phyloP scores from a whole-genome alignment of 345 rosid genomes.

The Theobroma cacao region DNA sequence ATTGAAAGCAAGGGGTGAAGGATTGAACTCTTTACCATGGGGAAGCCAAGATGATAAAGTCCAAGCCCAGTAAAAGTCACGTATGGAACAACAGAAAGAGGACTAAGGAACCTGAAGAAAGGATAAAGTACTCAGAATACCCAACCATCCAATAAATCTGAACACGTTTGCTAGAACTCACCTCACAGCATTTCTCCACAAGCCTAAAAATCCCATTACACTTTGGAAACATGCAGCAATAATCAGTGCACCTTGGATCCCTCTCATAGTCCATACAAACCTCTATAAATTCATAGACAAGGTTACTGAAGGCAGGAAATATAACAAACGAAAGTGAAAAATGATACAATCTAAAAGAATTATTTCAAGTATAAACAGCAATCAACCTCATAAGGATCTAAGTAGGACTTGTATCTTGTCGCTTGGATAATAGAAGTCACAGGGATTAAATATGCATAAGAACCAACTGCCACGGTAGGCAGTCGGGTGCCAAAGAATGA shows the following conservation, averaged over 20 bases:
- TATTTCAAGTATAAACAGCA: neutral
- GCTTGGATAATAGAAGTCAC: constrained; percentile 44
- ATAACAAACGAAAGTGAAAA: no score
- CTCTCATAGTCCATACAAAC: constrained; percentile 64
- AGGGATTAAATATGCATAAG: constrained; percentile 52
- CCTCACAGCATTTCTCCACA: constrained; percentile 66
- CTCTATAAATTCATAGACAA: no score
- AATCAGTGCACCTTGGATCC: constrained; percentile 63
- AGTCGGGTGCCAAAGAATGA: constrained; percentile 70
- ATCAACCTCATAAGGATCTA: constrained; percentile 50
- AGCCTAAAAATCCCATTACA: constrained; percentile 54
- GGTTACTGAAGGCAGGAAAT: no score
- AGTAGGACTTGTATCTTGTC: constrained; percentile 22
- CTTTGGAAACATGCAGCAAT: constrained; percentile 62
- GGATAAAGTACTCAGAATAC: neutral
- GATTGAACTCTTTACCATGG: constrained; percentile 43
- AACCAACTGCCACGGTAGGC: constrained; percentile 52
- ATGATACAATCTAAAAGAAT: neutral
- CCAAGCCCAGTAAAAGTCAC: constrained; percentile 62
- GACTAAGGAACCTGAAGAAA: constrained; percentile 52
- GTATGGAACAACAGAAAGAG: constrained; percentile 66
- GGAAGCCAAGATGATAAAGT: constrained; percentile 72
- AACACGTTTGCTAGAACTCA: neutral
- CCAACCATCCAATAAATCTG: neutral
- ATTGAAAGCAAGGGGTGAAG: neutral